Conservation (phyloP, 208 protist genomes). For the Phytomonas sp. region DNA sequence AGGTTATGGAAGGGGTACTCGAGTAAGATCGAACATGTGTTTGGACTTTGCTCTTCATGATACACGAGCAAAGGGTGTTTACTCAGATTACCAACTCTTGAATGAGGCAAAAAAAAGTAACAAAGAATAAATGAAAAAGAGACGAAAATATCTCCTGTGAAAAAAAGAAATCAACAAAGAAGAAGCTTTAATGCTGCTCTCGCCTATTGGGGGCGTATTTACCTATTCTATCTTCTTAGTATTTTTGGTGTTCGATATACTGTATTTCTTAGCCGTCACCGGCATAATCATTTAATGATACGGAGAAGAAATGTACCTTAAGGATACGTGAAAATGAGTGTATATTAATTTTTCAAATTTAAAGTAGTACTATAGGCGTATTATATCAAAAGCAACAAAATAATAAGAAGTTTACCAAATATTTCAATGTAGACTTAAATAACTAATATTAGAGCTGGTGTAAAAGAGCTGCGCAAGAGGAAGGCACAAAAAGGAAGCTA, state of each 20-base stretch:
- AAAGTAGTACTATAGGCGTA: not conserved
- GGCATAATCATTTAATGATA: not conserved
- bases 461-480: not conserved
- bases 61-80: not conserved
- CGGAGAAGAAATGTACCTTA: not conserved
- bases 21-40: not conserved
- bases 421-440: not conserved
- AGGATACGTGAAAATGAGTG: not conserved
- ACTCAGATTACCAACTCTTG: not conserved
- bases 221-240: not conserved
- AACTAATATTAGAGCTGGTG: not conserved
- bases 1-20: not conserved
- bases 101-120: slow-evolving; percentile 7
- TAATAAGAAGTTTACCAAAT: not conserved
- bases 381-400: slow-evolving; percentile 1
- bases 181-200: not conserved
- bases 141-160: slow-evolving; percentile 9
- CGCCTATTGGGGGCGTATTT: not conserved
- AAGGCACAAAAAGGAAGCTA: not conserved
- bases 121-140: slow-evolving; percentile 15
- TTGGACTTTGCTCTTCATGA: not conserved
- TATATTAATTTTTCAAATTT: slow-evolving; percentile 2
- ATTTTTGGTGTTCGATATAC: not conserved
- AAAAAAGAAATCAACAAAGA: slow-evolving; percentile 11
- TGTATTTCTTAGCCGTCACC: not conserved